Conservation (phyloP, 2,329 filamentous ascomycete species). For the Colletotrichum costaricense region DNA sequence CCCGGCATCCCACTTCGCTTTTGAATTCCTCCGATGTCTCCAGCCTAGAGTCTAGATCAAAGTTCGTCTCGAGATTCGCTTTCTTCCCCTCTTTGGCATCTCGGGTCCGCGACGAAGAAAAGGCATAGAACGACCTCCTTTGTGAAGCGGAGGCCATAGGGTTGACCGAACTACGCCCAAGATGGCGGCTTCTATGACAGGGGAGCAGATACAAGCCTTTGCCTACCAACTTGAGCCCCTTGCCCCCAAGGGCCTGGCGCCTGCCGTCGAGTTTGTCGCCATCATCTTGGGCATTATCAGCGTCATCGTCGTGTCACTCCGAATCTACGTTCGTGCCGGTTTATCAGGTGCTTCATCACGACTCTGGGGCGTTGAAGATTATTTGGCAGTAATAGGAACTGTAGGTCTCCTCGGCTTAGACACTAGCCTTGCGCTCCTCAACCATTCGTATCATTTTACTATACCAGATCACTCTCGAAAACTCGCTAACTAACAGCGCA, state of each 20-base stretch:
- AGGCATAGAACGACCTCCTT: background rate
- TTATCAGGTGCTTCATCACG: slow-evolving; percentile 11
- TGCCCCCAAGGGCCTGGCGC: slow-evolving; percentile 2
- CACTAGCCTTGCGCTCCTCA: background rate
- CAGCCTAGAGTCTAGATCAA: too few relatives aligned
- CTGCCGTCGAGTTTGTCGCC: slow-evolving; percentile 1
- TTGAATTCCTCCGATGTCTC: too few relatives aligned
- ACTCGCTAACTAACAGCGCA: background rate
- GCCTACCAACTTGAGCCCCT: slow-evolving; percentile 10
- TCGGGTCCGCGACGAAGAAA: background rate
- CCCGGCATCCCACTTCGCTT: too few relatives aligned
- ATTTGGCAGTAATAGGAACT: background rate
- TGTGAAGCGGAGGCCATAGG: background rate
- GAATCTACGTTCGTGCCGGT: slow-evolving; percentile 13
- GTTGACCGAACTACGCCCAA: background rate
- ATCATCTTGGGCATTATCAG: slow-evolving; percentile 9
- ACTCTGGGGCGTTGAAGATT: slow-evolving; percentile 10
- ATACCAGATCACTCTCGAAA: background rate
- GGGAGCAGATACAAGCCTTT: slow-evolving; percentile 4
- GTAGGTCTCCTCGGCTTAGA: background rate
- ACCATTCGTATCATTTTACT: too few relatives aligned
- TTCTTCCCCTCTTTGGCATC: too few relatives aligned
- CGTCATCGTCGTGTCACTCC: slow-evolving; percentile 4
- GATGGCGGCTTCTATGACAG: slow-evolving; percentile 9
- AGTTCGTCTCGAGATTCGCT: too few relatives aligned